Percentiles rank a stretch among this genome's conserved stretches.
Conservation (phyloP, 2,329 filamentous ascomycete species). For the Microsporum audouinii region DNA sequence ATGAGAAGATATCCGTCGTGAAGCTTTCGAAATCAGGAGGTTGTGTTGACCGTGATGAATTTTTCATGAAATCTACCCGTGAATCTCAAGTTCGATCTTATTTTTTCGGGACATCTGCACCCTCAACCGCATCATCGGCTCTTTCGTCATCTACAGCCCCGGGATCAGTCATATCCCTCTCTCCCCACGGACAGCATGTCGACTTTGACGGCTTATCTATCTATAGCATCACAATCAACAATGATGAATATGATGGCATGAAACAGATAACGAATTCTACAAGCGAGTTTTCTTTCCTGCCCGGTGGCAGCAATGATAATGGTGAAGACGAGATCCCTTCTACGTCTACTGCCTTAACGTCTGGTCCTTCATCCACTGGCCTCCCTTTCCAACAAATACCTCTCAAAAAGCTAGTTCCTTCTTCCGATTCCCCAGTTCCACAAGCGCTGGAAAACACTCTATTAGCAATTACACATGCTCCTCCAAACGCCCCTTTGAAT, state of each 20-base stretch:
- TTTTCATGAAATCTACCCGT: constrained; percentile 60
- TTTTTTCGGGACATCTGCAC: constrained; percentile 66
- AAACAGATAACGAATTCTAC: constrained; percentile 27
- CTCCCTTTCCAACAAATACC: constrained; percentile 21
- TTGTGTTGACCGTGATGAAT: constrained; percentile 62
- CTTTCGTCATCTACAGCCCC: constrained; percentile 26
- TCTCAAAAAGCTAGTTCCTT: constrained; percentile 52
- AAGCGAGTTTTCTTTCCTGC: constrained; percentile 27
- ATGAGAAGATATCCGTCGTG: constrained; percentile 63
- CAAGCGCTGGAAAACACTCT: constrained; percentile 62
- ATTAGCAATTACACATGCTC: constrained; percentile 72
- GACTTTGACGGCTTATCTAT: constrained; percentile 64
- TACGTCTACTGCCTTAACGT: constrained; percentile 16
- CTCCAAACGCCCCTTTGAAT: constrained; percentile 55
- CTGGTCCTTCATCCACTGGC: constrained; percentile 12
- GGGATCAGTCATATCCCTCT: constrained; percentile 56
- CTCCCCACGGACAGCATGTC: constrained; percentile 75
- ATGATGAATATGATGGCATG: constrained; percentile 31
- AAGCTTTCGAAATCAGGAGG: constrained; percentile 76
- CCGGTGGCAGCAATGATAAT: constrained; percentile 23
- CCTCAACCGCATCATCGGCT: constrained; percentile 28
- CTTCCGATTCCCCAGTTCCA: constrained; percentile 36
- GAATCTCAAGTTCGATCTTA: constrained; percentile 79
- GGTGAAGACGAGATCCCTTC: constrained; percentile 16
- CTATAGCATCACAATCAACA: constrained; percentile 54